Percentiles rank a stretch among this genome's conserved stretches.
phyloP scores from a whole-genome alignment of 352 stramenopile species.

The Pythium volutum region DNA sequence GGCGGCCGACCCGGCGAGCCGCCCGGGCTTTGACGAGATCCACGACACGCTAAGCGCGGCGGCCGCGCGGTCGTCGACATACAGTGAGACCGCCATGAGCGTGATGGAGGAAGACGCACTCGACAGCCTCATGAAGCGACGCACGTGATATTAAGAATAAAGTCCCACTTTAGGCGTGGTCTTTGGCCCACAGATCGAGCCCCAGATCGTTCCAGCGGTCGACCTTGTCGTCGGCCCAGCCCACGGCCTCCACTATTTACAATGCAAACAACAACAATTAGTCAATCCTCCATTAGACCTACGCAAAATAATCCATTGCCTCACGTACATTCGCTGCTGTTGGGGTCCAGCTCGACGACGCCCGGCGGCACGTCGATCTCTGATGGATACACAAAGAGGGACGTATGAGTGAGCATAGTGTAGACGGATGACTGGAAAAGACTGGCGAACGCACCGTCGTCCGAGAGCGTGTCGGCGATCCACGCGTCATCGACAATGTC shows the following conservation, averaged over 20 bases:
- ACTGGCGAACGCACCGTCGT: conserved; percentile 46
- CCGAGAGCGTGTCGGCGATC: conserved; percentile 75
- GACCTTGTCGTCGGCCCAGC: conserved; percentile 55
- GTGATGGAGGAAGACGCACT: conserved; percentile 20
- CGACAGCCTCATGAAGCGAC: conserved; percentile 17
- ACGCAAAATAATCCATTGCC: too few species aligned
- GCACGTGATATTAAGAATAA: conserved; percentile 1
- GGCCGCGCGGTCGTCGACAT: neutral
- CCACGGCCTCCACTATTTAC: conserved; percentile 50
- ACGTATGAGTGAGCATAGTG: neutral
- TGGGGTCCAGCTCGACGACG: conserved; percentile 47
- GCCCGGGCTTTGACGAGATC: conserved; percentile 63
- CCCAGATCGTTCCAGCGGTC: conserved; percentile 81
- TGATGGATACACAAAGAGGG: conserved; percentile 17
- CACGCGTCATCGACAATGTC: conserved; percentile 83
- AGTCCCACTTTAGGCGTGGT: conserved; percentile 13
- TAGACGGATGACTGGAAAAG: neutral
- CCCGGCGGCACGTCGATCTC: conserved; percentile 69
- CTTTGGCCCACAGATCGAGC: conserved; percentile 56
- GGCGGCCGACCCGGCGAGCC: conserved; percentile 45
- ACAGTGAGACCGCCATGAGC: neutral
- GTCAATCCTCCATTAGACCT: too few species aligned
- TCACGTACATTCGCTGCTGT: conserved; percentile 45
- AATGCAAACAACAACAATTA: neutral
- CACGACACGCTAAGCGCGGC: conserved; percentile 33